Evolutionary conservation across 1,284 basidiomycete genomes (phyloP).

Genomic region (Abortiporus biennis): DNA sequence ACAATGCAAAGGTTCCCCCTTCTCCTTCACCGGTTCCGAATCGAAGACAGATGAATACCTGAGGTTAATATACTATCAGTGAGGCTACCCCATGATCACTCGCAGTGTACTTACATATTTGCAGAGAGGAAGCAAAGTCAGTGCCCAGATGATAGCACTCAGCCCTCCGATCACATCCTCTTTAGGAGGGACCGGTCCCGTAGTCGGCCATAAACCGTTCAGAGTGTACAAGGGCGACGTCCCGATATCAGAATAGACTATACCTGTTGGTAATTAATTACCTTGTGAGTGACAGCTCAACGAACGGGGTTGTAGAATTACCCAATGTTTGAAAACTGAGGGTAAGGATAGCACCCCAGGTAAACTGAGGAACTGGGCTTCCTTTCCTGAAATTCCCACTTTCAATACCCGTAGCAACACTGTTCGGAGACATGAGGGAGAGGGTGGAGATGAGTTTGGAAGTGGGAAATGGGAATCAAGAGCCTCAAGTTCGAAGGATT

Average conservation of each 20-base stretch:
- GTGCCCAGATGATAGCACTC: conserved; percentile 57
- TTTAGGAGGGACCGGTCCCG: conserved; percentile 36
- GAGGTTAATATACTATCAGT: conserved; percentile 1
- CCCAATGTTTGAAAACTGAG: conserved; percentile 33
- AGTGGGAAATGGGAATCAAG: neutral
- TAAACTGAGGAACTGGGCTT: conserved; percentile 9
- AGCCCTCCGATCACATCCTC: conserved; percentile 60
- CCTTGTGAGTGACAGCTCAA: conserved; percentile 2
- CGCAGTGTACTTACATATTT: conserved; percentile 51
- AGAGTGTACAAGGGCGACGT: conserved; percentile 61
- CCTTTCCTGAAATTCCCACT: no score
- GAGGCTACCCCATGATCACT: neutral
- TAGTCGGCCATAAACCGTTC: conserved; percentile 55
- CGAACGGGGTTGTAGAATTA: conserved; percentile 12
- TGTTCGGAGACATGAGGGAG: neutral
- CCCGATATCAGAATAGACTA: conserved; percentile 64
- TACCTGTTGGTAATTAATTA: conserved; percentile 33
- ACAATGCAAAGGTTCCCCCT: conserved; percentile 61
- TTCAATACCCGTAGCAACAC: neutral
- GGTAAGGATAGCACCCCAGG: conserved; percentile 24
- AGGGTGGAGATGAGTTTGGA: neutral
- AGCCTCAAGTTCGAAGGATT: no score
- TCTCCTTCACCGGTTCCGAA: conserved; percentile 62
- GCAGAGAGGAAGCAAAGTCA: conserved; percentile 54
- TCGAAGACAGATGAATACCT: conserved; percentile 49